Evolutionary conservation across 306 rosid genomes (phyloP).

Genomic region (Alnus rubra): DNA sequence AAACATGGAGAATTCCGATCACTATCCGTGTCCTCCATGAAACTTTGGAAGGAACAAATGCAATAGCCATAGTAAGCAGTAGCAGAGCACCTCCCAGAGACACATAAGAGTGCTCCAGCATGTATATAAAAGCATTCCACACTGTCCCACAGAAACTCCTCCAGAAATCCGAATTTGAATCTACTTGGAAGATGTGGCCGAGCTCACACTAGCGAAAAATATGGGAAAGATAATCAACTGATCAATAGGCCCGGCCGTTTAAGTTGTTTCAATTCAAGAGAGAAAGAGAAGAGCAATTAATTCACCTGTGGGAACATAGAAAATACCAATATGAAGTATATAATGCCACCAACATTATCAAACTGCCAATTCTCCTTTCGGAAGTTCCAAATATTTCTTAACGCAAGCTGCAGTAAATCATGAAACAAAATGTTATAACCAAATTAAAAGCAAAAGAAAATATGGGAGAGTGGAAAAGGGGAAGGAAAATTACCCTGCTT

Average conservation of each 20-base stretch:
- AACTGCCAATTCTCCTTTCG: constrained; percentile 99
- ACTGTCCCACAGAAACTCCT: constrained; percentile 71
- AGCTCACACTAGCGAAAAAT: constrained; percentile 72
- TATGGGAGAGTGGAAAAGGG: too few relatives aligned
- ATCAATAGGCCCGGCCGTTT: too few relatives aligned
- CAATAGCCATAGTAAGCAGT: constrained; percentile 60
- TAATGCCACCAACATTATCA: constrained; percentile 95
- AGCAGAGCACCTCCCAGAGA: constrained; percentile 67
- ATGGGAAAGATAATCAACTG: constrained; percentile 18
- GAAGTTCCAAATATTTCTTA: constrained; percentile 84
- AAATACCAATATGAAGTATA: constrained; percentile 77
- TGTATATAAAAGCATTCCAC: constrained; percentile 75
- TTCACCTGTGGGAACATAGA: constrained; percentile 93
- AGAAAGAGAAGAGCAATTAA: neutral
- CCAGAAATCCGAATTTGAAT: constrained; percentile 70
- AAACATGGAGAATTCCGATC: constrained; percentile 82
- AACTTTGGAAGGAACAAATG: constrained; percentile 78
- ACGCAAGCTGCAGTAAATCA: constrained; percentile 63
- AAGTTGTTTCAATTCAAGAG: neutral
- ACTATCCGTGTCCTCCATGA: constrained; percentile 67
- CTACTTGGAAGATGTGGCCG: constrained; percentile 74
- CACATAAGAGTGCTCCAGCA: constrained; percentile 64
- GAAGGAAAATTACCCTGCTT: constrained; percentile 57
- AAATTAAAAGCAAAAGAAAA: too few relatives aligned
- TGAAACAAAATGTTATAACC: neutral